phyloP scores from a whole-genome alignment of 148 eudicot genomes.

The Fagopyrum esculentum region DNA sequence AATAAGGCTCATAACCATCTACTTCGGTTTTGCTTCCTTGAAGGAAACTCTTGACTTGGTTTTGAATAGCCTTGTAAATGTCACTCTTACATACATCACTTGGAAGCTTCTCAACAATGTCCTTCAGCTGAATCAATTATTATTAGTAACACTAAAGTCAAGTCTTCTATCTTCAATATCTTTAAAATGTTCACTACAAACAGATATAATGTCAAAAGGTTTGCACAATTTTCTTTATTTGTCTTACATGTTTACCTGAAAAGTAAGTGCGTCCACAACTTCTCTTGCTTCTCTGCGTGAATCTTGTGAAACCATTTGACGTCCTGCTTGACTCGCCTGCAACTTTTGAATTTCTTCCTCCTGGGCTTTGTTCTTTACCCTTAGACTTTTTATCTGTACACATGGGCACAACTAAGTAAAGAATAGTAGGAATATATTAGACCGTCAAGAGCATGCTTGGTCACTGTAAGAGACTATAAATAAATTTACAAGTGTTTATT shows the following conservation, averaged over 20 bases:
- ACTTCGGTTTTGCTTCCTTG: conserved; percentile 23
- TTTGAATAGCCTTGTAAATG: conserved; percentile 35
- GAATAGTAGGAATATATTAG: neutral
- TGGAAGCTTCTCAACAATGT: conserved; percentile 42
- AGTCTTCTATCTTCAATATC: neutral
- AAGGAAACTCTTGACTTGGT: conserved; percentile 39
- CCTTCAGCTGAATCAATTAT: conserved; percentile 43
- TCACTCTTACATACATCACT: conserved; percentile 36
- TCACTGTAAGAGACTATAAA: neutral
- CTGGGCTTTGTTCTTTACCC: conserved; percentile 39
- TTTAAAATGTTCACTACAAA: neutral
- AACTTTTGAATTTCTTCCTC: conserved; percentile 42
- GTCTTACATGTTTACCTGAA: conserved; percentile 19
- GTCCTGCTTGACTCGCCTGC: conserved; percentile 25
- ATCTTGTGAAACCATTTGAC: conserved; percentile 29
- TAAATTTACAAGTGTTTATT: conserved; percentile 7
- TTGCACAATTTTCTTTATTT: neutral
- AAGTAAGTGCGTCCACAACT: conserved; percentile 24
- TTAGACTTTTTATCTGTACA: conserved; percentile 31
- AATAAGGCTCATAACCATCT: conserved; percentile 22
- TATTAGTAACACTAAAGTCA: neutral
- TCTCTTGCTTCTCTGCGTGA: conserved; percentile 26
- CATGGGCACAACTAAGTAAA: neutral
- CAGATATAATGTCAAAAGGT: neutral
- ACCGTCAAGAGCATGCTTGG: too few species aligned